Percentiles rank a stretch among this genome's conserved stretches.
phyloP scores from a whole-genome alignment of 1,139 yeast species.

The Pichia sp. region DNA sequence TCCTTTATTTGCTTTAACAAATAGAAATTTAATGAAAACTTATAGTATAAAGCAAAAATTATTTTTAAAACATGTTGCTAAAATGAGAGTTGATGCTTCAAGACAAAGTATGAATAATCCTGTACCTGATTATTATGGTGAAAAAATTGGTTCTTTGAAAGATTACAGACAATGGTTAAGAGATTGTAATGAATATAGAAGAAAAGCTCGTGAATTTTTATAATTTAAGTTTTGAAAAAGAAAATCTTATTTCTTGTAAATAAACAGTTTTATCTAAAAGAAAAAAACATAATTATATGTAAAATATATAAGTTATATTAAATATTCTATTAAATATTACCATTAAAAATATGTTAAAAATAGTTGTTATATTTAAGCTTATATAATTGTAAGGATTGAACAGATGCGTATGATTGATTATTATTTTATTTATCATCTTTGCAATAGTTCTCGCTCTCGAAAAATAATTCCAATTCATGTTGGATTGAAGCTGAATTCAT shows the following conservation, averaged over 20 bases:
- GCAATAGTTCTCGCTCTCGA: too few relatives aligned
- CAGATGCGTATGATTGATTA: too few relatives aligned
- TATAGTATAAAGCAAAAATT: constrained; percentile 60
- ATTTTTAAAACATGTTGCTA: constrained; percentile 66
- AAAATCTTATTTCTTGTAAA: constrained; percentile 1
- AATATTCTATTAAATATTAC: too few relatives aligned
- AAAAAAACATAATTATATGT: too few relatives aligned
- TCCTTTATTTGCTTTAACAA: constrained; percentile 51
- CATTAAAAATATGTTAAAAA: too few relatives aligned
- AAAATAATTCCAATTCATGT: too few relatives aligned
- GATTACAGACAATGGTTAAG: constrained; percentile 94
- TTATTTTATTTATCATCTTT: too few relatives aligned
- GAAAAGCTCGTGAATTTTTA: constrained; percentile 77
- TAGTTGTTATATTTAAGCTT: too few relatives aligned
- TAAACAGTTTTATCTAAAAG: too few relatives aligned
- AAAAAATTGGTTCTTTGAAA: constrained; percentile 78
- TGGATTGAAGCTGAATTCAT: too few relatives aligned
- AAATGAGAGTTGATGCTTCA: constrained; percentile 88
- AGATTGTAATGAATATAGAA: constrained; percentile 85
- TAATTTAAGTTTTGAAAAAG: constrained; percentile 6
- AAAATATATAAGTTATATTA: too few relatives aligned
- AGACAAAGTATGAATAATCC: constrained; percentile 90
- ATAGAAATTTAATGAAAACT: constrained; percentile 40
- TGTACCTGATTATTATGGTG: constrained; percentile 97
- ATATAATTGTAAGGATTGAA: too few relatives aligned